Percentiles rank a stretch among this genome's conserved stretches.
These are phyloP conservation scores for Sclerotinia trifoliorum DNA, from an alignment of 2,329 filamentous ascomycete species.

Conservation along the genomic window DNA sequence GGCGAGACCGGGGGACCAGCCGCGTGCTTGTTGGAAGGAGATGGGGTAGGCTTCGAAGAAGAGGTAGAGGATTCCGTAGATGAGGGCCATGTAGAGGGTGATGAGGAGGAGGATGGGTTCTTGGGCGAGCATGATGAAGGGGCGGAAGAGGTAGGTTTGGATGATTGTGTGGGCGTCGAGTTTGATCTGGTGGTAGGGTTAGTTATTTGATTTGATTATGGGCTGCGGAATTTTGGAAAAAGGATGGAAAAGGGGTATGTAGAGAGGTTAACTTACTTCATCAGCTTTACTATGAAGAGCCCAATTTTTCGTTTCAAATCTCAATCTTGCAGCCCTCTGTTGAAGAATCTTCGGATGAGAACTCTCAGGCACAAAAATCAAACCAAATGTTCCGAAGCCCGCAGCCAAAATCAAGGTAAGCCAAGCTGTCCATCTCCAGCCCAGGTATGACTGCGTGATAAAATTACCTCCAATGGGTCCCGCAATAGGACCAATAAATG, in stretches of 20 bases:
- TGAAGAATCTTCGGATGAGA: slow-evolving; percentile 43
- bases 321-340: slow-evolving; percentile 48
- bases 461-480: slow-evolving; percentile 44
- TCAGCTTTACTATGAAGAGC: slow-evolving; percentile 40
- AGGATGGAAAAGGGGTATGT: slow-evolving; percentile 61
- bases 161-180: slow-evolving; percentile 47
- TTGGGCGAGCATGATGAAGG: slow-evolving; percentile 42
- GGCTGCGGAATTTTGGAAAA: slow-evolving; percentile 58
- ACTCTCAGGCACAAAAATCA: slow-evolving; percentile 15
- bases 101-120: slow-evolving; percentile 36
- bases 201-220: background rate
- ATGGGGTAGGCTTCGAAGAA: slow-evolving; percentile 50
- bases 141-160: slow-evolving; percentile 40
- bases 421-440: slow-evolving; percentile 59
- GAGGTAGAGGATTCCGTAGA: slow-evolving; percentile 40
- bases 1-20: slow-evolving; percentile 43
- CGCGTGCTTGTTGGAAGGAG: slow-evolving; percentile 44
- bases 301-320: slow-evolving; percentile 44
- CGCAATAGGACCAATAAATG: slow-evolving; percentile 42
- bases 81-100: slow-evolving; percentile 33
- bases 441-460: slow-evolving; percentile 47
- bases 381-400: slow-evolving; percentile 39
- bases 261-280: slow-evolving; percentile 53
- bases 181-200: slow-evolving; percentile 45
- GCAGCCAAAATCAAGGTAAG: slow-evolving; percentile 51